Percentiles rank a stretch among this genome's conserved stretches.
Evolutionary conservation across 1,284 basidiomycete genomes (phyloP).

Genomic region (Microbotryum saponariae): DNA sequence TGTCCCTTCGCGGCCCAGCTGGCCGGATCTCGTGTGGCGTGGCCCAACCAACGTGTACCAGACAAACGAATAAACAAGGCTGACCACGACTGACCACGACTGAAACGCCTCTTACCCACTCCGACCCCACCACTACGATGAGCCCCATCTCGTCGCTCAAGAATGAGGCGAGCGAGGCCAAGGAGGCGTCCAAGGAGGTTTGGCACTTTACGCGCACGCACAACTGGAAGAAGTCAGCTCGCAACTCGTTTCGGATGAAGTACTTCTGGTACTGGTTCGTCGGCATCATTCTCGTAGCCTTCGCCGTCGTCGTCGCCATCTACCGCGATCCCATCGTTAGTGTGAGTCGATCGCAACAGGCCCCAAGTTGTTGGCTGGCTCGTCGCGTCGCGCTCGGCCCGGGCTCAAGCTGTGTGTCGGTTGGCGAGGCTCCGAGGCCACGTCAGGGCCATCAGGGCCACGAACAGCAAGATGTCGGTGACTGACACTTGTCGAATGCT

Average conservation of each 20-base stretch:
- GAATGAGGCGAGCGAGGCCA: slow-evolving; percentile 18
- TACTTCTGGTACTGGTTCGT: slow-evolving; percentile 27
- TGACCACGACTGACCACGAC: neutral
- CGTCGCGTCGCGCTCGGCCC: neutral
- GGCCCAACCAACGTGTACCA: no score
- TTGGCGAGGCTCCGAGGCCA: neutral
- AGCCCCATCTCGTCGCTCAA: slow-evolving; percentile 5
- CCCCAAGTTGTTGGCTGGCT: no score
- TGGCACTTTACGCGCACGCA: slow-evolving; percentile 15
- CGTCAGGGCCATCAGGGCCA: no score
- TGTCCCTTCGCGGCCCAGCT: no score
- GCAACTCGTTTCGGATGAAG: slow-evolving; percentile 12
- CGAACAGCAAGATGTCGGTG: neutral
- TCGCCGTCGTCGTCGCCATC: slow-evolving; percentile 13
- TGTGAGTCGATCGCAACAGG: no score
- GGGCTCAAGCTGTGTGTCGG: neutral
- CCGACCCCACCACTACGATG: slow-evolving; percentile 3
- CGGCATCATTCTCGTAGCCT: slow-evolving; percentile 7
- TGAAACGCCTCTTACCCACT: neutral
- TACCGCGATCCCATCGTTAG: slow-evolving; percentile 21
- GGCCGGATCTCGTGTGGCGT: no score
- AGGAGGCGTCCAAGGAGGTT: slow-evolving; percentile 16
- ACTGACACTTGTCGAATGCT: neutral
- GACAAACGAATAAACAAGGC: no score
- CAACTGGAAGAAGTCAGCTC: slow-evolving; percentile 18